phyloP scores from a whole-genome alignment of 2,329 filamentous ascomycete species.

The Fusarium proliferatum region DNA sequence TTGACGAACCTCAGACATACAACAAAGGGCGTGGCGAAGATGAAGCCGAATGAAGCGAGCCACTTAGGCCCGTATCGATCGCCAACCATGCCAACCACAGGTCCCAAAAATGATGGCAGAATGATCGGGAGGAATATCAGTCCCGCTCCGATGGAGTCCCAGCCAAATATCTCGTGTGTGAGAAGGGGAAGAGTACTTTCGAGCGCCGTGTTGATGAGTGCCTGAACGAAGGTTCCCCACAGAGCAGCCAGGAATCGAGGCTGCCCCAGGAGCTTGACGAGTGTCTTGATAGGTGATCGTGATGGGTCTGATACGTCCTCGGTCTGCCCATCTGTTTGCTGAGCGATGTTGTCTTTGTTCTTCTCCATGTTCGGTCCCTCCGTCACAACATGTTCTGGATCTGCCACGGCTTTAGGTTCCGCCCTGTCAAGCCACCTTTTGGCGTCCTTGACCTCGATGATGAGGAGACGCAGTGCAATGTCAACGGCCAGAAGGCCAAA shows the following conservation, averaged over 20 bases:
- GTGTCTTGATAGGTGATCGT: constrained; percentile 35
- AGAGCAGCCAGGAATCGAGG: constrained; percentile 50
- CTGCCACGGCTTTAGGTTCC: not conserved
- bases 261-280: constrained; percentile 44
- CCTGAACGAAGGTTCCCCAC: constrained; percentile 50
- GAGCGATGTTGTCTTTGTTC: not conserved
- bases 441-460: constrained; percentile 50
- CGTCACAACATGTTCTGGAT: not conserved
- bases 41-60: constrained; percentile 49
- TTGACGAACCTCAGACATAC: constrained; percentile 50
- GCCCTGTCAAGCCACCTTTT: constrained; percentile 42
- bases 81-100: constrained; percentile 46
- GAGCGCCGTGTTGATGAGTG: constrained; percentile 48
- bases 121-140: constrained; percentile 51
- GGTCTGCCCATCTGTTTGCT: not conserved
- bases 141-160: constrained; percentile 50
- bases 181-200: constrained; percentile 51
- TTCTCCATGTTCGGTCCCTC: not conserved
- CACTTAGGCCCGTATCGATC: constrained; percentile 52
- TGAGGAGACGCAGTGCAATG: constrained; percentile 47
- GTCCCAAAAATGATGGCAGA: constrained; percentile 47
- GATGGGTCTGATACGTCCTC: constrained; percentile 4
- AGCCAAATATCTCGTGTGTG: constrained; percentile 45
- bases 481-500: constrained; percentile 50
- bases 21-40: constrained; percentile 49